Percentiles rank a stretch among this genome's conserved stretches.
These are phyloP conservation scores for Sordariomycetes sp. DNA, from an alignment of 2,329 filamentous ascomycete genomes.

Conservation along the genomic window DNA sequence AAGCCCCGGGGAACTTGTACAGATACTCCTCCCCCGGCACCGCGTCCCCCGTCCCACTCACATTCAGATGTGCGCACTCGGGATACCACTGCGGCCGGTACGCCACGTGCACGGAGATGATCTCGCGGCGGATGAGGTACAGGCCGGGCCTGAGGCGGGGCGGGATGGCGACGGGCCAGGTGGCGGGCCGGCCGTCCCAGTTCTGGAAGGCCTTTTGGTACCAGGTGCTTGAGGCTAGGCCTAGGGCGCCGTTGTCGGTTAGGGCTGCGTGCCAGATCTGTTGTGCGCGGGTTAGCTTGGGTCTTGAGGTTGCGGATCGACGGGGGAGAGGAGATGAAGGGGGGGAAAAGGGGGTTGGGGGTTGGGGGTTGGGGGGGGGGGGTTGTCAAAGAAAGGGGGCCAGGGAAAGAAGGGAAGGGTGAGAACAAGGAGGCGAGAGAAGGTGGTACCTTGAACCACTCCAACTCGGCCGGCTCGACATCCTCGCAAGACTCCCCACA, in stretches of 20 bases:
- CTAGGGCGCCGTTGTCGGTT: background rate
- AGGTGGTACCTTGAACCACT: conserved; percentile 18
- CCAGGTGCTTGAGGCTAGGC: conserved; percentile 1
- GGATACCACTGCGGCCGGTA: conserved; percentile 37
- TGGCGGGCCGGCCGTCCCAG: conserved; percentile 34
- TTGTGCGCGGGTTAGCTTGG: background rate
- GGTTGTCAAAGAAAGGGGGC: too few relatives aligned
- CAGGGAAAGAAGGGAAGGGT: background rate
- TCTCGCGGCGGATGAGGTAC: conserved; percentile 41
- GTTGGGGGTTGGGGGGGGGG: too few relatives aligned
- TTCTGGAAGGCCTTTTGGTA: conserved; percentile 18
- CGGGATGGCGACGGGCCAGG: conserved; percentile 32
- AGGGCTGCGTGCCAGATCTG: conserved; percentile 4
- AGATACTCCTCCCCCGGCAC: conserved; percentile 1
- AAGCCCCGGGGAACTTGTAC: conserved; percentile 2
- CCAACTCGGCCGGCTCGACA: conserved; percentile 16
- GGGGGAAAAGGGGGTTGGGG: background rate
- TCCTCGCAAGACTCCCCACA: conserved; percentile 24
- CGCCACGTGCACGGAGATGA: conserved; percentile 37
- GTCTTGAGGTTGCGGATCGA: too few relatives aligned
- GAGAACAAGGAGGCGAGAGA: background rate
- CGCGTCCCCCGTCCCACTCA: conserved; percentile 30
- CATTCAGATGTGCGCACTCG: conserved; percentile 45
- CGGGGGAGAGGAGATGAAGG: too few relatives aligned
- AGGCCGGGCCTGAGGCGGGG: conserved; percentile 29